phyloP scores from a whole-genome alignment of 768 basidiomycete genomes.

The Trametes sanguinea region DNA sequence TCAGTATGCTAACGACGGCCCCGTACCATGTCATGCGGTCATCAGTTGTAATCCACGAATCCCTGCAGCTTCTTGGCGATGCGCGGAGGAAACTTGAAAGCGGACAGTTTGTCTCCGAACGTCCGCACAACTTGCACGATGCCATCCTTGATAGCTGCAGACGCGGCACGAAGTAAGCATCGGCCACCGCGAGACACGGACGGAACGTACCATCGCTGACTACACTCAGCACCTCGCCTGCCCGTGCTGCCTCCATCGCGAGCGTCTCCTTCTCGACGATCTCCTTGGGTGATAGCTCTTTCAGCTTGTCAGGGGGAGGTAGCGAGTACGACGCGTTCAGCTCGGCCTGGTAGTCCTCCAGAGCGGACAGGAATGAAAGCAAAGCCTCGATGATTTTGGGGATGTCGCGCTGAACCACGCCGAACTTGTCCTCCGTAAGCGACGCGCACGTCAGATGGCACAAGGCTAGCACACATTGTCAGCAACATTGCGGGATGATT shows the following conservation, averaged over 20 bases:
- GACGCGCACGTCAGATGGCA: conserved; percentile 71
- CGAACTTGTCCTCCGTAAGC: conserved; percentile 77
- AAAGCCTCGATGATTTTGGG: conserved; percentile 80
- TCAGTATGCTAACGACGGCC: no score
- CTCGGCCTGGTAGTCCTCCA: conserved; percentile 66
- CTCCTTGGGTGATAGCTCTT: conserved; percentile 36
- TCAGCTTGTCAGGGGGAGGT: conserved; percentile 39
- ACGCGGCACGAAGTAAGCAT: neutral
- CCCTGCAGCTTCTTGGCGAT: conserved; percentile 67
- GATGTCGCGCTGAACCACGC: conserved; percentile 83
- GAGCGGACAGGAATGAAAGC: conserved; percentile 59
- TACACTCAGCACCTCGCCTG: conserved; percentile 53
- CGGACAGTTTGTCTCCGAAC: conserved; percentile 72
- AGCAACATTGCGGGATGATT: neutral
- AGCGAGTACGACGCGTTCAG: conserved; percentile 45
- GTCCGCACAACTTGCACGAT: conserved; percentile 66
- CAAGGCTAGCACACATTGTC: conserved; percentile 47
- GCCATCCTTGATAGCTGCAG: conserved; percentile 63
- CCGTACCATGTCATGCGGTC: no score
- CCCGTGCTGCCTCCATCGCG: conserved; percentile 54
- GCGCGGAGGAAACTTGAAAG: conserved; percentile 77
- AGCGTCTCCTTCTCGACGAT: conserved; percentile 40
- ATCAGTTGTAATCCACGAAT: conserved; percentile 64
- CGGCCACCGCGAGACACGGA: neutral
- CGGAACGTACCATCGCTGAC: conserved; percentile 58